Evolutionary conservation across 202 grass and related monocot genomes (phyloP).

Genomic region (Carex arenaria): DNA sequence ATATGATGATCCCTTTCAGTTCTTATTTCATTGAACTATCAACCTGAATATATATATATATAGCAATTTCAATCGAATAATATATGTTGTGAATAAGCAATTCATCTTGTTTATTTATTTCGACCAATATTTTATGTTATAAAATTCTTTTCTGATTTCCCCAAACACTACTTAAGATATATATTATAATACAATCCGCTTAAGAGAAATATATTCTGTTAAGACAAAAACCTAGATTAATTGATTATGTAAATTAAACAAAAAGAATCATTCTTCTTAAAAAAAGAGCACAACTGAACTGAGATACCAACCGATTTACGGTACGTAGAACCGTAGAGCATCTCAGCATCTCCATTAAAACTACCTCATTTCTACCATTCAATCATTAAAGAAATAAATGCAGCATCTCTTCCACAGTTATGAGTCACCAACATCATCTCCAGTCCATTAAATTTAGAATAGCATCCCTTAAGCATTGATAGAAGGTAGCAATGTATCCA

Average conservation of each 20-base stretch:
- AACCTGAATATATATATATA: not conserved
- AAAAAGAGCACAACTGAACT: not conserved
- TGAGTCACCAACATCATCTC: not conserved
- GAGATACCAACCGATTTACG: not conserved
- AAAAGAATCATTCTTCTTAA: not conserved
- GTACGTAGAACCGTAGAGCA: constrained; percentile 9
- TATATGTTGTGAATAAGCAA: not conserved
- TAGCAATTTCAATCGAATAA: not conserved
- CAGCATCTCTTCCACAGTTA: constrained; percentile 46
- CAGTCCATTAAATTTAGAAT: not conserved
- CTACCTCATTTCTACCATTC: constrained; percentile 22
- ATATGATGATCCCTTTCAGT: not conserved
- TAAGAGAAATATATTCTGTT: no score
- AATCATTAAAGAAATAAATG: constrained; percentile 56
- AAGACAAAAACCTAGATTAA: no score
- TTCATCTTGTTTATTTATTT: no score
- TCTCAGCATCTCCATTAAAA: not conserved
- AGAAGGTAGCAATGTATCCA: not conserved
- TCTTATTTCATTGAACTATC: not conserved
- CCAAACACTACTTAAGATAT: no score
- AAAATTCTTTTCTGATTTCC: no score
- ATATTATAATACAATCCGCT: no score
- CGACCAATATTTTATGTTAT: no score
- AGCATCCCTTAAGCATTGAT: not conserved
- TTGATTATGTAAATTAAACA: not conserved